These are phyloP conservation scores for Lactarius vividus DNA, from an alignment of 768 basidiomycete species.

Conservation along the genomic window DNA sequence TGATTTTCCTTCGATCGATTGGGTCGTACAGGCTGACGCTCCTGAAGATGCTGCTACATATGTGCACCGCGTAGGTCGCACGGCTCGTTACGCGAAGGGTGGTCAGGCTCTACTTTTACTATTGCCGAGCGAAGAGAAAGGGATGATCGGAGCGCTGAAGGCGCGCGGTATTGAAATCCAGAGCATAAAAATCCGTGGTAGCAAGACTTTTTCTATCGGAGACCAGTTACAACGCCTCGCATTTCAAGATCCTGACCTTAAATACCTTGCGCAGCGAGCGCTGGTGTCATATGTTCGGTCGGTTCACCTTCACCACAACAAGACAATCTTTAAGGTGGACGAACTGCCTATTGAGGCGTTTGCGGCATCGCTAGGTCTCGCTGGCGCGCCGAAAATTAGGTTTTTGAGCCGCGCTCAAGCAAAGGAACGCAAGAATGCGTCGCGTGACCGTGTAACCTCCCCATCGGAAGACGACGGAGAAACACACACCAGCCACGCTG, in stretches of 20 bases:
- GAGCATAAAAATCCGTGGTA: conserved; percentile 84
- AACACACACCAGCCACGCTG: conserved; percentile 16
- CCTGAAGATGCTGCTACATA: conserved; percentile 98
- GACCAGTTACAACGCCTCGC: conserved; percentile 90
- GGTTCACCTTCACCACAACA: conserved; percentile 90
- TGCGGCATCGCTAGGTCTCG: conserved; percentile 87
- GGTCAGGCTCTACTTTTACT: conserved; percentile 84
- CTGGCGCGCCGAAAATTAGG: conserved; percentile 95
- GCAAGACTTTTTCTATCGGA: conserved; percentile 80
- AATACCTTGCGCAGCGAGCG: conserved; percentile 91
- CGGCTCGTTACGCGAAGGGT: conserved; percentile 87
- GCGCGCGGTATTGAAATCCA: conserved; percentile 69
- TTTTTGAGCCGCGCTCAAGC: conserved; percentile 67
- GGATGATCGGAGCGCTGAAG: conserved; percentile 71
- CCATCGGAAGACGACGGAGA: conserved; percentile 33
- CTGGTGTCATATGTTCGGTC: conserved; percentile 96
- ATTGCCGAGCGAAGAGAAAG: conserved; percentile 89
- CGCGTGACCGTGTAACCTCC: conserved; percentile 43
- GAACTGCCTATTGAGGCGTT: conserved; percentile 80
- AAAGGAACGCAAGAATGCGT: conserved; percentile 75
- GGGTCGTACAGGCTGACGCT: conserved; percentile 94
- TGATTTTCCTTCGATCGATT: conserved; percentile 95
- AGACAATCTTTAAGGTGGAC: conserved; percentile 83
- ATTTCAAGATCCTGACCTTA: conserved; percentile 95
- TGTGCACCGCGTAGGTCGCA: conserved; percentile 94